Conservation (phyloP, 2,329 filamentous ascomycete species). For the Penicillium oxalicum region DNA sequence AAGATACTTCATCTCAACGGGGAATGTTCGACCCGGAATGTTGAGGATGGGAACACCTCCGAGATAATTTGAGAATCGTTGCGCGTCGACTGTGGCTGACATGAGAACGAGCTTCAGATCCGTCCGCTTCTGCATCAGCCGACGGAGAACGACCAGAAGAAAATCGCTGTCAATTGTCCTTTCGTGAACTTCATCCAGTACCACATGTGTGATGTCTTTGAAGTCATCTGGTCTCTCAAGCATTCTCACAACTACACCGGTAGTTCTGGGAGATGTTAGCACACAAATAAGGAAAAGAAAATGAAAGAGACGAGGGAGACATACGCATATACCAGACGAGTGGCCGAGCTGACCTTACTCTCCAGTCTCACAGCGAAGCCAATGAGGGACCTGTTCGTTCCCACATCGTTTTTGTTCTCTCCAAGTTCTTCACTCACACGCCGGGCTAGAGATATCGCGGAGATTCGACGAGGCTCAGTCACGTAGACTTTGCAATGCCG, state of each 20-base stretch:
- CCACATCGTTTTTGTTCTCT: constrained; percentile 73
- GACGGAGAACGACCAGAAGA: constrained; percentile 81
- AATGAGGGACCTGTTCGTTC: constrained; percentile 75
- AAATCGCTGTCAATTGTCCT: constrained; percentile 96
- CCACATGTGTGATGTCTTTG: constrained; percentile 81
- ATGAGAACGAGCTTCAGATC: constrained; percentile 92
- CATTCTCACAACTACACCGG: constrained; percentile 96
- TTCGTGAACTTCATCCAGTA: constrained; percentile 97
- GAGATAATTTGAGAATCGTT: constrained; percentile 84
- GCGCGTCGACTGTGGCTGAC: constrained; percentile 94
- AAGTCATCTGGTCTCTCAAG: constrained; percentile 82
- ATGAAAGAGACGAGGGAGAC: constrained; percentile 14
- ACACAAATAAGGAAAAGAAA: not conserved
- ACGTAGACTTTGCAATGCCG: constrained; percentile 87
- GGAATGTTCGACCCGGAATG: constrained; percentile 89
- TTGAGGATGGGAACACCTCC: constrained; percentile 78
- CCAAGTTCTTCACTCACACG: constrained; percentile 93
- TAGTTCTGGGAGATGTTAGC: constrained; percentile 38
- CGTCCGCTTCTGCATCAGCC: constrained; percentile 67
- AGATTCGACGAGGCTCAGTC: constrained; percentile 91
- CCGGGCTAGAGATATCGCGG: constrained; percentile 85
- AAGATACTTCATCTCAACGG: constrained; percentile 78
- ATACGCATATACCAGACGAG: constrained; percentile 82
- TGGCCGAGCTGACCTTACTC: constrained; percentile 74
- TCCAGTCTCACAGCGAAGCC: constrained; percentile 94